These are phyloP conservation scores for Panus rudis DNA, from an alignment of 768 basidiomycete species.

Conservation along the genomic window DNA sequence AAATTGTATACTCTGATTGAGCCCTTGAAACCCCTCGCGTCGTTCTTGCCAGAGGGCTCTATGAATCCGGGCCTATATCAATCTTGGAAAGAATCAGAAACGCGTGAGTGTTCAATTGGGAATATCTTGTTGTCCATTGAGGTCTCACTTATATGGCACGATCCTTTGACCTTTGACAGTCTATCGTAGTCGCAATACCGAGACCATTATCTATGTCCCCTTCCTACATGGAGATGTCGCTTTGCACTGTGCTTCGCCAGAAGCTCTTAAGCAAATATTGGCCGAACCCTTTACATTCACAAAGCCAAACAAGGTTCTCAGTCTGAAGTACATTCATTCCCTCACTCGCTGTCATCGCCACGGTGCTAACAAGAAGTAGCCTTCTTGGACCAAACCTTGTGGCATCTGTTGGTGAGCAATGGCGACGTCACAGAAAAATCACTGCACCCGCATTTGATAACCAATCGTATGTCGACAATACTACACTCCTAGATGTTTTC, in stretches of 20 bases:
- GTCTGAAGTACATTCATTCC: background rate
- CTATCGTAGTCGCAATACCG: background rate
- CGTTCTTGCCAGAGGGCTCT: background rate
- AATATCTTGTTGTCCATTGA: background rate
- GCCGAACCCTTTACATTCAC: background rate
- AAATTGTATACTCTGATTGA: conserved; percentile 2
- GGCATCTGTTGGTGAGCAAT: conserved; percentile 4
- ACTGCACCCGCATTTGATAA: conserved; percentile 11
- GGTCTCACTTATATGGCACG: background rate
- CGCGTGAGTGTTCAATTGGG: background rate
- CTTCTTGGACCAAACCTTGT: conserved; percentile 8
- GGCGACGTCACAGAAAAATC: conserved; percentile 12
- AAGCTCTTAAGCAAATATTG: conserved; percentile 6
- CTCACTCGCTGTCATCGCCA: too few species aligned
- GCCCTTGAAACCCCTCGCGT: background rate
- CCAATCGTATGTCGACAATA: conserved; percentile 8
- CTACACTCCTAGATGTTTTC: too few species aligned
- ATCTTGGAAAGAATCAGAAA: background rate
- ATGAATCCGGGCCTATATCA: conserved; percentile 1
- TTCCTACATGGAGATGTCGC: conserved; percentile 1
- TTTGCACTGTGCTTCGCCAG: conserved; percentile 3
- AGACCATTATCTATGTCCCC: conserved; percentile 3
- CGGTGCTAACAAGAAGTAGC: background rate
- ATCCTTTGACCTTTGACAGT: background rate
- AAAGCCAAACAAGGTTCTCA: conserved; percentile 4